Evolutionary conservation across 2,329 filamentous ascomycete genomes (phyloP).

Genomic region (Fusarium chuoi): DNA sequence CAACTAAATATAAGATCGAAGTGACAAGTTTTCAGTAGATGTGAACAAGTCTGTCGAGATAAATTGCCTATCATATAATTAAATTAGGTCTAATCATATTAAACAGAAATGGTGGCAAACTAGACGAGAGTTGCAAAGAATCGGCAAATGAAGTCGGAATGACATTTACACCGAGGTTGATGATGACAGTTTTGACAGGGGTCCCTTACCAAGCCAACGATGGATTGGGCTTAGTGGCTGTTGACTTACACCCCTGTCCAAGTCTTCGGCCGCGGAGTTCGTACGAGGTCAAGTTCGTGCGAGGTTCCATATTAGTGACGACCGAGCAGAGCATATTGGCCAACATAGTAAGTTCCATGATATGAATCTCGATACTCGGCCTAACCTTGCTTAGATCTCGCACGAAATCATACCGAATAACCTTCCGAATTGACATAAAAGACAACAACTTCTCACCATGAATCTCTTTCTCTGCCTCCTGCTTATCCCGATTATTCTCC

Average conservation of each 20-base stretch:
- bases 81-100: background rate
- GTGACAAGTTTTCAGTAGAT: background rate
- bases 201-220: too few species aligned
- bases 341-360: background rate
- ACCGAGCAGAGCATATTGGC: background rate
- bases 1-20: background rate
- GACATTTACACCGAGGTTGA: background rate
- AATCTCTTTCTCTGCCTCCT: background rate
- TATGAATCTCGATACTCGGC: background rate
- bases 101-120: background rate
- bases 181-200: background rate
- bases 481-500: background rate
- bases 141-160: background rate
- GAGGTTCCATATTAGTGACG: background rate
- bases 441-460: background rate
- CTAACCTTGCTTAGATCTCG: background rate
- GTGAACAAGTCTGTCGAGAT: background rate
- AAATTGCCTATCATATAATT: background rate
- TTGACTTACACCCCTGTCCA: background rate
- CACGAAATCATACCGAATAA: background rate
- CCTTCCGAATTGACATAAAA: background rate
- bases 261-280: background rate
- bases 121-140: background rate
- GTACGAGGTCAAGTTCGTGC: background rate
- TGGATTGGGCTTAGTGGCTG: background rate